A percentile compares a stretch with the other conserved stretches of the same genome.
phyloP scores from a whole-genome alignment of 306 rosid species.

The Sphenostylis stenocarpa region DNA sequence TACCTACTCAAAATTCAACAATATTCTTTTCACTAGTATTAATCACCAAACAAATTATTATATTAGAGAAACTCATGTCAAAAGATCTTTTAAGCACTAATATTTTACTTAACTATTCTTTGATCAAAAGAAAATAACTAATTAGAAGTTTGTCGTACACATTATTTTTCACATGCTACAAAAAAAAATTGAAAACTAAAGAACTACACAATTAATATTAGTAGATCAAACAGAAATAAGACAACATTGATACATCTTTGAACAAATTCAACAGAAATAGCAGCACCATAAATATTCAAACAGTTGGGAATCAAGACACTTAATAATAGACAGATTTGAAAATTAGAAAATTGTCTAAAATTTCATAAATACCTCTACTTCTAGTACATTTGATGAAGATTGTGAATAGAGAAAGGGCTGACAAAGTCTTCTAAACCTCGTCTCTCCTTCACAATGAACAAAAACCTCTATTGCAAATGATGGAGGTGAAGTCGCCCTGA shows the following conservation, averaged over 20 bases:
- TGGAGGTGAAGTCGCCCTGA: constrained; percentile 97
- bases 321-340: constrained; percentile 7
- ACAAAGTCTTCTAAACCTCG: constrained; percentile 97
- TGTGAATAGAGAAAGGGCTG: constrained; percentile 97
- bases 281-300: not conserved
- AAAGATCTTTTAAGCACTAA: not conserved
- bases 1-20: not conserved
- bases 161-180: not conserved
- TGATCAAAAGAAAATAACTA: constrained; percentile 9
- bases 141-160: constrained; percentile 4
- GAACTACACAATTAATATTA: not conserved
- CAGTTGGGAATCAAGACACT: constrained; percentile 23
- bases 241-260: not conserved
- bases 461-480: constrained; percentile 96
- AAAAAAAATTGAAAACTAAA: not conserved
- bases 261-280: constrained; percentile 21
- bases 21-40: constrained; percentile 11
- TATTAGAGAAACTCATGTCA: constrained; percentile 7
- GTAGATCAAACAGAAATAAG: not conserved
- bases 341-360: not conserved
- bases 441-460: constrained; percentile 98
- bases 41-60: constrained; percentile 5
- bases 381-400: constrained; percentile 94
- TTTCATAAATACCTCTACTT: constrained; percentile 78
- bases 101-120: not conserved